Percentiles rank a stretch among this genome's conserved stretches.
Conservation (phyloP, 2,329 filamentous ascomycete species). For the Byssoonygena ceratinophila region DNA sequence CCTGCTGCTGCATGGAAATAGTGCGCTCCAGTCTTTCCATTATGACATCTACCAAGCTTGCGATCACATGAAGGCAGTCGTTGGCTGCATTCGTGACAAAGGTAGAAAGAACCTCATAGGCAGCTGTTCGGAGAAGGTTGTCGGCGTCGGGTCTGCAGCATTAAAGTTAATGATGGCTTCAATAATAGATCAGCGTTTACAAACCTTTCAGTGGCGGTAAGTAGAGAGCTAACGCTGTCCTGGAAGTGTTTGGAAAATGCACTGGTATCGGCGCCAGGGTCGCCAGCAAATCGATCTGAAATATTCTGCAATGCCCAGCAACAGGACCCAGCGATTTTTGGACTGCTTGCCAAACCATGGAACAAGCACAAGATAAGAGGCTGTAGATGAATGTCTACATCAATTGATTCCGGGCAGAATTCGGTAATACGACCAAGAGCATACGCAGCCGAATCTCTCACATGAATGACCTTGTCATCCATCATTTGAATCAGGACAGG, state of each 20-base stretch:
- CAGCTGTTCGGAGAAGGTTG: constrained; percentile 81
- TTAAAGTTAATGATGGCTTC: constrained; percentile 17
- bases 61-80: constrained; percentile 72
- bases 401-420: constrained; percentile 81
- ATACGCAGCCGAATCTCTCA: constrained; percentile 92
- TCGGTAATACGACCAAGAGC: constrained; percentile 94
- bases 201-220: constrained; percentile 69
- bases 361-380: constrained; percentile 81
- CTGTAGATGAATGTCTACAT: constrained; percentile 70
- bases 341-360: constrained; percentile 74
- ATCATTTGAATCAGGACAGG: constrained; percentile 86
- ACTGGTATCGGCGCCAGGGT: constrained; percentile 67
- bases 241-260: constrained; percentile 86
- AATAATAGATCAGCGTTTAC: constrained; percentile 13
- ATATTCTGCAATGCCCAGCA: constrained; percentile 99
- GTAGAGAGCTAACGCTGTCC: constrained; percentile 73
- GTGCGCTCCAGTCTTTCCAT: constrained; percentile 87
- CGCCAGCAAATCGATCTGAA: constrained; percentile 86
- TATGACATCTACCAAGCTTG: constrained; percentile 73
- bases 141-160: constrained; percentile 55
- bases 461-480: constrained; percentile 77
- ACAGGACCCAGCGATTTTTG: constrained; percentile 96
- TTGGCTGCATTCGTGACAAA: constrained; percentile 86
- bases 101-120: constrained; percentile 91
- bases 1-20: constrained; percentile 76